A percentile compares a stretch with the other conserved stretches of the same genome.
Evolutionary conservation across 1,284 basidiomycete genomes (phyloP).

Genomic region (Pyrrhoderma noxium): DNA sequence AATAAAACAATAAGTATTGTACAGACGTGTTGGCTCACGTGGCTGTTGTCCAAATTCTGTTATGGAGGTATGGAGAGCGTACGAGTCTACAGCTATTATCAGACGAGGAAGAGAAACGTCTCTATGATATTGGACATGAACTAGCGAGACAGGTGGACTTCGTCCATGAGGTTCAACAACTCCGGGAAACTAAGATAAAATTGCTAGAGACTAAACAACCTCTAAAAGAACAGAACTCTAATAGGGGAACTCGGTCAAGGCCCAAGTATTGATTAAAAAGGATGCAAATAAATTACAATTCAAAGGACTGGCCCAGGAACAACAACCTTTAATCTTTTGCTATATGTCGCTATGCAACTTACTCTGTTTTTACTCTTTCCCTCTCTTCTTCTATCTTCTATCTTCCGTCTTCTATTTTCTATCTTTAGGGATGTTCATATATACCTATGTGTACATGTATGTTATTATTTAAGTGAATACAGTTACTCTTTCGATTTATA

Average conservation of each 20-base stretch:
- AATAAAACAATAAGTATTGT: too few species aligned
- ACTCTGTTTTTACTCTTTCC: too few species aligned
- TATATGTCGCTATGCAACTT: too few species aligned
- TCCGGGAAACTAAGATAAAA: conserved; percentile 34
- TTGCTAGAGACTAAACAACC: neutral
- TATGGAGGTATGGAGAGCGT: conserved; percentile 60
- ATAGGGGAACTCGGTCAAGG: conserved; percentile 9
- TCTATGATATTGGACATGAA: conserved; percentile 42
- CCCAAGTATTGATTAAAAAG: conserved; percentile 2
- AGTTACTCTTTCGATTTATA: neutral
- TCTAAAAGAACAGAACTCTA: neutral
- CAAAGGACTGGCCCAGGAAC: too few species aligned
- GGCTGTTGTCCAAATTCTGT: conserved; percentile 56
- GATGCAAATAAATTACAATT: too few species aligned
- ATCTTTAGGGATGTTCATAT: neutral
- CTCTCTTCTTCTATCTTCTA: too few species aligned
- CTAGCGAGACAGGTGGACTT: conserved; percentile 52
- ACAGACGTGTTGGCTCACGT: conserved; percentile 62
- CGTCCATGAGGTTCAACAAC: conserved; percentile 53
- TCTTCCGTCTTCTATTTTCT: too few species aligned
- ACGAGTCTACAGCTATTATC: conserved; percentile 39
- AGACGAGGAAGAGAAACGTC: conserved; percentile 42
- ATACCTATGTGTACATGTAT: neutral
- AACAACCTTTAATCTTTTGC: too few species aligned
- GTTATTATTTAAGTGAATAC: too few species aligned